These are phyloP conservation scores for Panaeolus papilionaceus DNA, from an alignment of 768 basidiomycete genomes.

Conservation along the genomic window DNA sequence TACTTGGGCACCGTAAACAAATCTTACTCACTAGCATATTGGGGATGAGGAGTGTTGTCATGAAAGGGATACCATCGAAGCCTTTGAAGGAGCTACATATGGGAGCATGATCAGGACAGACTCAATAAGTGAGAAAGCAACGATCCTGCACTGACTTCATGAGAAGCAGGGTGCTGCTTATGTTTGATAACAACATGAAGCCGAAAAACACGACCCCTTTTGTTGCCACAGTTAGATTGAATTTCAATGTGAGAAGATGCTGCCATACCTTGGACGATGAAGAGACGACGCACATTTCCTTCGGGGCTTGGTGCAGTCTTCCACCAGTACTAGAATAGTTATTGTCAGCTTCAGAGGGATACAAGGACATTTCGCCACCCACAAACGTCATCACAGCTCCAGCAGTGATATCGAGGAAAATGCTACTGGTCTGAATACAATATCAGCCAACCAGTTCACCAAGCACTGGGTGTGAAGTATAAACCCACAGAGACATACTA, in stretches of 20 bases:
- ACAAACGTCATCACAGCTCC: constrained; percentile 3
- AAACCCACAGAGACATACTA: constrained; percentile 1
- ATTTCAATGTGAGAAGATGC: background rate
- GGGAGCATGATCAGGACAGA: background rate
- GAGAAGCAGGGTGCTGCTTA: background rate
- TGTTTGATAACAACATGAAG: constrained; percentile 13
- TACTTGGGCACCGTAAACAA: background rate
- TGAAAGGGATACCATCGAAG: constrained; percentile 15
- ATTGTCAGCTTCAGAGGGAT: background rate
- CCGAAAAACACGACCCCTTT: constrained; percentile 17
- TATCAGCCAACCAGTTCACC: background rate
- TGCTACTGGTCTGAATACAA: constrained; percentile 10
- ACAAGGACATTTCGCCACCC: background rate
- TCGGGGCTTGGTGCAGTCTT: background rate
- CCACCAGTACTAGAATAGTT: constrained; percentile 2
- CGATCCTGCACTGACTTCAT: constrained; percentile 1
- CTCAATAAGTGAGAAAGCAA: background rate
- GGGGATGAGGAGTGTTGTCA: background rate
- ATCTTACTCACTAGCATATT: constrained; percentile 15
- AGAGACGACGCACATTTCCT: constrained; percentile 7
- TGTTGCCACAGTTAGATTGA: background rate
- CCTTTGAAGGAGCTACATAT: constrained; percentile 4
- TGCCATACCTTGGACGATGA: constrained; percentile 17
- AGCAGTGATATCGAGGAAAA: constrained; percentile 17
- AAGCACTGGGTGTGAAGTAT: background rate